These are phyloP conservation scores for Schwanniomyces vanrijiae DNA, from an alignment of 805 yeast genomes.

Conservation along the genomic window DNA sequence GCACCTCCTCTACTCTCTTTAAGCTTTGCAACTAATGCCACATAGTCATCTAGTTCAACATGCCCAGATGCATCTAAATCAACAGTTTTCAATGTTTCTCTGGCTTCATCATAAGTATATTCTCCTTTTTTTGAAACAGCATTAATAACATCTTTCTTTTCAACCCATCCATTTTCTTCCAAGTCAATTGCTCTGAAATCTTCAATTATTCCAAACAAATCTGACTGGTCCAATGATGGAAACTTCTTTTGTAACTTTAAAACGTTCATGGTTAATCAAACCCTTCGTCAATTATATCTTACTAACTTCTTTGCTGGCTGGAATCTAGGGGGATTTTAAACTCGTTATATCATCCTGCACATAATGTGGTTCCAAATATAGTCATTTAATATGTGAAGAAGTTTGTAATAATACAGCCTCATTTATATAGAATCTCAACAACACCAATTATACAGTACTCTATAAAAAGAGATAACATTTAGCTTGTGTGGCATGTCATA, in stretches of 20 bases:
- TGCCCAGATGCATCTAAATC: slow-evolving; percentile 96
- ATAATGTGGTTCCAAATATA: not conserved
- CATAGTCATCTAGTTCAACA: slow-evolving; percentile 94
- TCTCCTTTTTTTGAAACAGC: slow-evolving; percentile 76
- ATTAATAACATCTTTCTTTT: slow-evolving; percentile 86
- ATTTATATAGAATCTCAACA: not conserved
- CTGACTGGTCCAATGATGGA: slow-evolving; percentile 84
- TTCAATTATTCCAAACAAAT: slow-evolving; percentile 80
- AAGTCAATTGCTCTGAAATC: slow-evolving; percentile 81
- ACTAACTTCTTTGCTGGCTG: not conserved
- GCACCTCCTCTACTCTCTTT: slow-evolving; percentile 45
- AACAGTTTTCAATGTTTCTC: slow-evolving; percentile 89
- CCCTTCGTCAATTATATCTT: not conserved
- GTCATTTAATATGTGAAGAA: not conserved
- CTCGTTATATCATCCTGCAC: not conserved
- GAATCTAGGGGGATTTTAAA: not conserved
- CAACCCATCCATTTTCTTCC: slow-evolving; percentile 93
- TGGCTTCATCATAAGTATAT: slow-evolving; percentile 85
- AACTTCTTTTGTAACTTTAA: slow-evolving; percentile 65
- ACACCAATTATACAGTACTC: not conserved
- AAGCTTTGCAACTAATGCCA: slow-evolving; percentile 76
- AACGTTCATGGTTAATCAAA: slow-evolving; percentile 34
- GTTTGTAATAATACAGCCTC: not conserved
- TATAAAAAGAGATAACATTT: not conserved
- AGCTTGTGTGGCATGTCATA: no score